A percentile compares a stretch with the other conserved stretches of the same genome.
Conservation (phyloP, 345 rosid species). For the Durio zibethinus region DNA sequence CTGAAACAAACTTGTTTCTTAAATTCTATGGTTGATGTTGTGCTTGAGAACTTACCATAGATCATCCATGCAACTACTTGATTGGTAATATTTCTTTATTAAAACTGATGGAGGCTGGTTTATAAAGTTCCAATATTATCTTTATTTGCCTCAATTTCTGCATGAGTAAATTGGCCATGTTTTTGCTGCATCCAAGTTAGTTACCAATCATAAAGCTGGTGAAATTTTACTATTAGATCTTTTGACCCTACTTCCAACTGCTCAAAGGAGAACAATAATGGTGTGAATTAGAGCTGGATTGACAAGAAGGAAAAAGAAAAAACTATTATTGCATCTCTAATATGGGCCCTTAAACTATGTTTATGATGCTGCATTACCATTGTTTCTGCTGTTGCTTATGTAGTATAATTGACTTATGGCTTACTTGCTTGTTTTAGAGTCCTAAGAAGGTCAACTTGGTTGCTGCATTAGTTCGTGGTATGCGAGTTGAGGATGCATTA, state of each 20-base stretch:
- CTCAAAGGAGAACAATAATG: not conserved
- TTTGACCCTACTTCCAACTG: not conserved
- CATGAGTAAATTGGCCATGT: not conserved
- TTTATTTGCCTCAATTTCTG: not conserved
- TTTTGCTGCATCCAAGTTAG: not conserved
- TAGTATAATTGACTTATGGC: not conserved
- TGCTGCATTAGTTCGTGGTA: conserved; percentile 90
- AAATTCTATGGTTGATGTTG: not conserved
- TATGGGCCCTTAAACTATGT: not conserved
- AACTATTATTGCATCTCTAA: not conserved
- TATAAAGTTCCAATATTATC: not conserved
- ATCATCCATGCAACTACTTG: not conserved
- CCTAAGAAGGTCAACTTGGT: conserved; percentile 94
- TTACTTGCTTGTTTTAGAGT: conserved; percentile 56
- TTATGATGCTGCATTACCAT: not conserved
- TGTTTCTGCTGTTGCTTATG: not conserved
- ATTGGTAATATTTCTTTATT: not conserved
- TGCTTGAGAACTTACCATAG: conserved; percentile 1
- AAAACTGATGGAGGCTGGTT: not conserved
- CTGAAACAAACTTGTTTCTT: not conserved
- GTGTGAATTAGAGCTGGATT: not conserved
- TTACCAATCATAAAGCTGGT: not conserved
- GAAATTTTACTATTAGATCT: not conserved
- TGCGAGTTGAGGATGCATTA: conserved; percentile 96
- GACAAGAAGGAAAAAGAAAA: not conserved